phyloP scores from a whole-genome alignment of 2,329 filamentous ascomycete genomes.

The Scedosporium dehoogii region DNA sequence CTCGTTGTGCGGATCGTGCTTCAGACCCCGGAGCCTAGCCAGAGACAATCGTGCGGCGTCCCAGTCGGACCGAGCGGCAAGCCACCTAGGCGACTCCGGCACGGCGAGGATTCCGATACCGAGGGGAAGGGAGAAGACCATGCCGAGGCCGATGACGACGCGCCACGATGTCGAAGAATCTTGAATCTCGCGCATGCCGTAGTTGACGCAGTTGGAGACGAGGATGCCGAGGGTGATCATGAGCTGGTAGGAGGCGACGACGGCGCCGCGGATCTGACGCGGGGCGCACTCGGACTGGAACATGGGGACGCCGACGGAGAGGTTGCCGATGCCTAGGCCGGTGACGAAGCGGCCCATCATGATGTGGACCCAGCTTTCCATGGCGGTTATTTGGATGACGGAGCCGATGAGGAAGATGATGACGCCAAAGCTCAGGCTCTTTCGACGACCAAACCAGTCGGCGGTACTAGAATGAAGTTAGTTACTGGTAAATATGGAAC shows the following conservation, averaged over 20 bases:
- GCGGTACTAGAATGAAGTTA: constrained; percentile 27
- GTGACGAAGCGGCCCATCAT: constrained; percentile 61
- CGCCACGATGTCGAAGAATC: constrained; percentile 44
- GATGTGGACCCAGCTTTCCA: constrained; percentile 51
- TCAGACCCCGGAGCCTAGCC: constrained; percentile 41
- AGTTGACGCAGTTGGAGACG: constrained; percentile 44
- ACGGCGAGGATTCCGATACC: constrained; percentile 41
- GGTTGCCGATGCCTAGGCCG: constrained; percentile 59
- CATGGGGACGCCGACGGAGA: constrained; percentile 57
- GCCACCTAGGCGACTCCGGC: constrained; percentile 48
- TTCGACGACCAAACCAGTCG: constrained; percentile 47
- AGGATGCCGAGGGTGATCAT: constrained; percentile 65
- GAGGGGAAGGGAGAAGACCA: constrained; percentile 40
- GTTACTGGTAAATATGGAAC: not conserved
- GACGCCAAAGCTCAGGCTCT: constrained; percentile 41
- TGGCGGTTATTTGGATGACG: constrained; percentile 54
- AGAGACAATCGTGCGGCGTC: constrained; percentile 39
- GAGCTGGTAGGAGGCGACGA: constrained; percentile 63
- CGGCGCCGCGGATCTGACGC: constrained; percentile 50
- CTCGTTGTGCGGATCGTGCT: constrained; percentile 31
- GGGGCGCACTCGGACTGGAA: constrained; percentile 57
- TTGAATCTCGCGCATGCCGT: constrained; percentile 33
- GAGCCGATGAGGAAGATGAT: constrained; percentile 54
- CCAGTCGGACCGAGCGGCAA: constrained; percentile 36
- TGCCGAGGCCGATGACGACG: constrained; percentile 48